Percentiles rank a stretch among this genome's conserved stretches.
Evolutionary conservation across 768 basidiomycete genomes (phyloP).

Genomic region (Auricularia sp.): DNA sequence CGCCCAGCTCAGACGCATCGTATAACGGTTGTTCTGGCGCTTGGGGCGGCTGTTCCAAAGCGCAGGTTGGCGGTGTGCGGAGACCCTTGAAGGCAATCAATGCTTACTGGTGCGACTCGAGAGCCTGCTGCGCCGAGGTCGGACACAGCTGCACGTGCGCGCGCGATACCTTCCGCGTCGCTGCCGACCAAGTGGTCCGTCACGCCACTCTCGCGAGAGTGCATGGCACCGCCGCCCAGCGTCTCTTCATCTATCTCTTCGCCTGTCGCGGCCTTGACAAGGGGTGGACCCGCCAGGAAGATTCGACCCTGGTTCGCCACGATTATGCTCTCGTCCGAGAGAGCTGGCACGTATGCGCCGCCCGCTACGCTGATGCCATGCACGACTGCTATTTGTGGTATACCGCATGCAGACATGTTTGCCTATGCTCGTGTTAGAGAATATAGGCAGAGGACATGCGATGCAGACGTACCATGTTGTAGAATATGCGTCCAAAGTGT

Average conservation of each 20-base stretch:
- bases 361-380: constrained; percentile 93
- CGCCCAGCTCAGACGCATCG: constrained; percentile 72
- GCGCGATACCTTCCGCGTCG: constrained; percentile 76
- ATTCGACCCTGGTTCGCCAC: constrained; percentile 87
- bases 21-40: constrained; percentile 66
- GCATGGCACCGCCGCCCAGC: constrained; percentile 84
- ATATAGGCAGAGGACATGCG: neutral
- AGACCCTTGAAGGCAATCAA: neutral
- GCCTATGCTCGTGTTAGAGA: constrained; percentile 36
- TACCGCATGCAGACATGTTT: constrained; percentile 85
- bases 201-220: constrained; percentile 83
- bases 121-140: constrained; percentile 63
- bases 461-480: constrained; percentile 67
- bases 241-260: constrained; percentile 73
- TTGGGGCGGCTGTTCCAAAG: constrained; percentile 39
- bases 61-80: neutral
- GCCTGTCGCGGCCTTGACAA: constrained; percentile 63
- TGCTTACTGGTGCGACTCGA: constrained; percentile 37
- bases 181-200: constrained; percentile 80
- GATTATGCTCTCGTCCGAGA: constrained; percentile 92
- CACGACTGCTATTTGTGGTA: constrained; percentile 87
- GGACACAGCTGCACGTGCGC: constrained; percentile 67
- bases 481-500: constrained; percentile 94
- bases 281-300: constrained; percentile 88
- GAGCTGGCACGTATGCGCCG: constrained; percentile 90